A percentile compares a stretch with the other conserved stretches of the same genome.
These are phyloP conservation scores for Calonectria ilicicola DNA, from an alignment of 2,329 filamentous ascomycete genomes.

Conservation along the genomic window DNA sequence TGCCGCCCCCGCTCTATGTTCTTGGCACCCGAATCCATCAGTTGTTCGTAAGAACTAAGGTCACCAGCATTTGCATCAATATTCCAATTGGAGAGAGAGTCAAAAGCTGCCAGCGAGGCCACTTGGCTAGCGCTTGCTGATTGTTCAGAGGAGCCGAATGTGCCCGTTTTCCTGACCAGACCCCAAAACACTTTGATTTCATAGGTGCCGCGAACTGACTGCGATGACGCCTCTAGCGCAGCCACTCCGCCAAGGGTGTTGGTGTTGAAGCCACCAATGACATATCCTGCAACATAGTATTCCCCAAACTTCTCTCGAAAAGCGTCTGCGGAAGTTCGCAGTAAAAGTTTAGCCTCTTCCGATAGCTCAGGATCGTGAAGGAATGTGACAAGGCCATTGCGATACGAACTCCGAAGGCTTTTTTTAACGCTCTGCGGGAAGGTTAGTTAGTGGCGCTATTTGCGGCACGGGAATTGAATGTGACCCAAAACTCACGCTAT, in stretches of 20 bases:
- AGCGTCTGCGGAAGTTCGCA: neutral
- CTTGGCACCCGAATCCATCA: neutral
- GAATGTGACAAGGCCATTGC: constrained; percentile 1
- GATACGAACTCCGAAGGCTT: neutral
- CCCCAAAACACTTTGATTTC: neutral
- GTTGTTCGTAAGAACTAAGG: neutral
- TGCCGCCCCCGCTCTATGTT: neutral
- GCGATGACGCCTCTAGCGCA: neutral
- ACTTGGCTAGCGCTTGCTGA: neutral
- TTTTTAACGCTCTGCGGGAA: neutral
- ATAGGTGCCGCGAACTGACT: neutral
- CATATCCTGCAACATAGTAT: constrained; percentile 15
- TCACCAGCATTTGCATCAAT: neutral
- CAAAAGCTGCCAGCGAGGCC: neutral
- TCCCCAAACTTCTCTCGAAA: constrained; percentile 12
- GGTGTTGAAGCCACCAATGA: constrained; percentile 5
- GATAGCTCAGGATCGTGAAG: constrained; percentile 7
- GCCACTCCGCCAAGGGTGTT: constrained; percentile 1
- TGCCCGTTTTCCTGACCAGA: neutral
- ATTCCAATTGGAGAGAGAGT: constrained; percentile 5
- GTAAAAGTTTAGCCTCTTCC: neutral
- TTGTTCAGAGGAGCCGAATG: neutral
- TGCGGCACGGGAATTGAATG: neutral
- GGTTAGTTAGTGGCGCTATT: neutral
- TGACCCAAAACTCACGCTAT: neutral